Percentiles rank a stretch among this genome's conserved stretches.
Conservation (phyloP, 2,329 filamentous ascomycete genomes). For the Penicillium hordei region DNA sequence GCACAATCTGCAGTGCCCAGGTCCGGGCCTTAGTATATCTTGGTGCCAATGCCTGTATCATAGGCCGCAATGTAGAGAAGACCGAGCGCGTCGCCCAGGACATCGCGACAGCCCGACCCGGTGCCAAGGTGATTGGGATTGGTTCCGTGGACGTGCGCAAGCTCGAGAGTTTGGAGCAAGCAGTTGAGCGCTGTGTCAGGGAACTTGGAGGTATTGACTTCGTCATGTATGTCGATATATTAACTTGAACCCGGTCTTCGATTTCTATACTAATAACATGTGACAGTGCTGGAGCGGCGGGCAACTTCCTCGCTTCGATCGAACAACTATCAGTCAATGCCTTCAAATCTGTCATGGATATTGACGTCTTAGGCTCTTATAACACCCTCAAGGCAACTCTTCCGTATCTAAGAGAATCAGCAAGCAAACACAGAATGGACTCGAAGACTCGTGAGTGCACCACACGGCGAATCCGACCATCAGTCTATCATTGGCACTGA, state of each 20-base stretch:
- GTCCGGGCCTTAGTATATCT: conserved; percentile 87
- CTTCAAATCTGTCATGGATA: conserved; percentile 94
- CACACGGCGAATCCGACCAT: background rate
- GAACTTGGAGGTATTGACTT: conserved; percentile 89
- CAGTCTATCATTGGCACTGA: conserved; percentile 10
- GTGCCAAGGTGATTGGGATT: conserved; percentile 82
- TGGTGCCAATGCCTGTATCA: conserved; percentile 89
- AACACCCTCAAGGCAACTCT: conserved; percentile 93
- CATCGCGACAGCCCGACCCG: conserved; percentile 74
- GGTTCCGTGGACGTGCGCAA: conserved; percentile 73
- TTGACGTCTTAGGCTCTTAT: conserved; percentile 89
- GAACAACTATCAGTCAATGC: conserved; percentile 80
- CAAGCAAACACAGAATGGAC: conserved; percentile 60
- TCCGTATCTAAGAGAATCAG: conserved; percentile 76
- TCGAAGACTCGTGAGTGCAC: conserved; percentile 50
- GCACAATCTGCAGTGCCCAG: conserved; percentile 91
- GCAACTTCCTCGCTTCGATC: conserved; percentile 90
- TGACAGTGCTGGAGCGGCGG: conserved; percentile 80
- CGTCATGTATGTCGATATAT: conserved; percentile 66
- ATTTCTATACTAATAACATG: conserved; percentile 13
- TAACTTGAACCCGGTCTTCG: background rate
- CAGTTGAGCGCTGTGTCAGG: conserved; percentile 74
- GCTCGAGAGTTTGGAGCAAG: conserved; percentile 66
- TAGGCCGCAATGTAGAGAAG: conserved; percentile 86
- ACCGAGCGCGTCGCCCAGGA: conserved; percentile 77